Evolutionary conservation across 1,284 basidiomycete species (phyloP).

Genomic region (Apiotrichum akiyoshidainum): DNA sequence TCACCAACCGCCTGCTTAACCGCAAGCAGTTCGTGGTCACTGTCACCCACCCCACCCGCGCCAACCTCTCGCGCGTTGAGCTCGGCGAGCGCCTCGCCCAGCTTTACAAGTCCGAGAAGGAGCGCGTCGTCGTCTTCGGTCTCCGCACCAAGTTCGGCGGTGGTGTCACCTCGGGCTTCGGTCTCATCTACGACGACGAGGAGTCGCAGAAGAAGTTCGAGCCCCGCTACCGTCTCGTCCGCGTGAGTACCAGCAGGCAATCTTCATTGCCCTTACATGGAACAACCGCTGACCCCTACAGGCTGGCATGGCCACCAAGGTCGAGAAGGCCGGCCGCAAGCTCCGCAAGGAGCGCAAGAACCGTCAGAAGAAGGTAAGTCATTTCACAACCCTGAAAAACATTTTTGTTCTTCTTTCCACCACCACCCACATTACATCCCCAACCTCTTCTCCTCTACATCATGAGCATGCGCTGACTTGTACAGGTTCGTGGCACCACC

Average conservation of each 20-base stretch:
- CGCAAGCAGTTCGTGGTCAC: slow-evolving; percentile 86
- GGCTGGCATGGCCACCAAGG: slow-evolving; percentile 71
- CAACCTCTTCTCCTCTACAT: too few species aligned
- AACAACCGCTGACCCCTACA: slow-evolving; percentile 7
- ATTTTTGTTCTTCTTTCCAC: too few species aligned
- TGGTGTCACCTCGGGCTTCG: slow-evolving; percentile 95
- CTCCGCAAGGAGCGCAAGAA: slow-evolving; percentile 99
- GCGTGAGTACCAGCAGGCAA: slow-evolving; percentile 61
- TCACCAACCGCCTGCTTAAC: slow-evolving; percentile 96
- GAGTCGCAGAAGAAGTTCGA: slow-evolving; percentile 94
- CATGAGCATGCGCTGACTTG: neutral
- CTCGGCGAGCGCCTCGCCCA: slow-evolving; percentile 87
- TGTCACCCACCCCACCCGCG: slow-evolving; percentile 89
- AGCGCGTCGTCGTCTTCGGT: slow-evolving; percentile 62
- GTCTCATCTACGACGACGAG: slow-evolving; percentile 96
- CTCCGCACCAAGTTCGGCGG: slow-evolving; percentile 96
- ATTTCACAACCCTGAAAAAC: too few species aligned
- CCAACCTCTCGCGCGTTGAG: slow-evolving; percentile 92
- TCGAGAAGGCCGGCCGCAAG: slow-evolving; percentile 87
- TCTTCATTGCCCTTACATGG: too few species aligned
- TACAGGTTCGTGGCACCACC: slow-evolving; percentile 19
- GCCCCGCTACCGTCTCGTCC: slow-evolving; percentile 90
- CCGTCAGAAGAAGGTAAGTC: slow-evolving; percentile 86
- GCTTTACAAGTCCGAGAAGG: slow-evolving; percentile 62
- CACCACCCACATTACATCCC: too few species aligned